Evolutionary conservation across 768 basidiomycete genomes (phyloP), one percentile per base, ranked within the genome.

Genomic region (Rhodocollybia butyracea): DNA sequence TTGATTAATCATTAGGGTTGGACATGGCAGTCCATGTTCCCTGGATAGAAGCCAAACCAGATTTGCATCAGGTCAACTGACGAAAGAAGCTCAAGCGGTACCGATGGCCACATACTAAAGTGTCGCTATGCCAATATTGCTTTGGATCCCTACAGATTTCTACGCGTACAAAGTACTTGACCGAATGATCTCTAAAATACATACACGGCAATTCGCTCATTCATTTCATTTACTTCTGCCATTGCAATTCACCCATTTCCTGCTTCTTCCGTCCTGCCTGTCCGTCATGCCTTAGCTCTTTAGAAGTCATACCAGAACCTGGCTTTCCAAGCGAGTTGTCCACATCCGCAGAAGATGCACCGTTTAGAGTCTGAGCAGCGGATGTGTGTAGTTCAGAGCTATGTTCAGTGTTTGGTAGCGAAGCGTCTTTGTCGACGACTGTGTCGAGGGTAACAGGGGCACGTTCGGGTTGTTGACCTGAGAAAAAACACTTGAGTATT

Each of bases 201-300:
- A 40, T 40, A 40, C 39, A 40, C 6, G 17, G 39, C 39, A 19
- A 40, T 6, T 19, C 5, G n/a, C 5, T n/a, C 6, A 13, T 40
- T 5, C 39, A 40, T 10, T 8, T n/a, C 21, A 17, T 24, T 34
- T 36, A 50, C 19, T 50, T 26, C 34, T 38, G 48, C 48, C 48
- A 50, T 13, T 50, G 48, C 21, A 50, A 22, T 22, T 50, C 48
- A 22, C 70, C 64, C 38, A 71, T 66, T 0, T 61, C 54, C 30
- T 70, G 68, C 34, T 60, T 61, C 59, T 72, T 68, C 41, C 70
- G 64, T 30, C 73, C 63, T 19, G 66, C 61, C 24, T 68, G 66
- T 3, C 69, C 59, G 39, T 60, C 55, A 43, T 58, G 61, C 56
- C 56, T 46, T 41, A 60, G 43, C 58, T 67, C 66, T 19, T 57